A percentile compares a stretch with the other conserved stretches of the same genome.
These are phyloP conservation scores for Punica granatum DNA, from an alignment of 345 rosid species.

Conservation along the genomic window DNA sequence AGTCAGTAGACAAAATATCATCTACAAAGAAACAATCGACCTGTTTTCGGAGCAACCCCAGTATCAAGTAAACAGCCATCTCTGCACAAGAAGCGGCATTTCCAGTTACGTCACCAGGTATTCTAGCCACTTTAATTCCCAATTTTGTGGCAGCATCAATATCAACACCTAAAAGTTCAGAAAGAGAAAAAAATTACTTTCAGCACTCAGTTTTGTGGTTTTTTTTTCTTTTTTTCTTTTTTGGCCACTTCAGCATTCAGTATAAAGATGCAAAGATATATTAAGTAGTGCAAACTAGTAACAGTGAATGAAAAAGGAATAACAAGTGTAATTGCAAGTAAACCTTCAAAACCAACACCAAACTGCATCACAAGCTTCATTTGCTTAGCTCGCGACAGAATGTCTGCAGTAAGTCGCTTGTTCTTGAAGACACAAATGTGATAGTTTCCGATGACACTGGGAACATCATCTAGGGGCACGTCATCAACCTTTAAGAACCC, in stretches of 20 bases:
- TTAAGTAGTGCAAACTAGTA: neutral
- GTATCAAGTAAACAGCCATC: slow-evolving; percentile 71
- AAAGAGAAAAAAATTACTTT: neutral
- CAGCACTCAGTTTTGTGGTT: slow-evolving; percentile 7
- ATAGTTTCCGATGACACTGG: slow-evolving; percentile 53
- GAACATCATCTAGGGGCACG: slow-evolving; percentile 49
- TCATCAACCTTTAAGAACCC: slow-evolving; percentile 51
- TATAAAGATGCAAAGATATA: slow-evolving; percentile 4
- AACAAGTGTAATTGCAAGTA: neutral
- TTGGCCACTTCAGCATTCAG: no score
- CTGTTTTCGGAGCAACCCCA: slow-evolving; percentile 87
- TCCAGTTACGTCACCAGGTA: slow-evolving; percentile 67
- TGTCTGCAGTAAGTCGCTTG: slow-evolving; percentile 53
- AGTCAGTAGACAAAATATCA: neutral
- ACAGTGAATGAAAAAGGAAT: neutral
- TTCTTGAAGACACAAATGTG: slow-evolving; percentile 53
- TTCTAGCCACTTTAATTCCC: slow-evolving; percentile 82
- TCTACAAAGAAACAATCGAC: slow-evolving; percentile 22
- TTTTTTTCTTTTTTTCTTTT: no score
- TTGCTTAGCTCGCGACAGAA: slow-evolving; percentile 51
- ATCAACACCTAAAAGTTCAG: slow-evolving; percentile 52
- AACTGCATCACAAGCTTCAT: slow-evolving; percentile 84
- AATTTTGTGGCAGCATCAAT: slow-evolving; percentile 68
- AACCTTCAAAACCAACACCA: slow-evolving; percentile 95
- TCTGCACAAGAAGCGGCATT: slow-evolving; percentile 87